phyloP scores from a whole-genome alignment of 768 basidiomycete genomes.

The Russula abietina region DNA sequence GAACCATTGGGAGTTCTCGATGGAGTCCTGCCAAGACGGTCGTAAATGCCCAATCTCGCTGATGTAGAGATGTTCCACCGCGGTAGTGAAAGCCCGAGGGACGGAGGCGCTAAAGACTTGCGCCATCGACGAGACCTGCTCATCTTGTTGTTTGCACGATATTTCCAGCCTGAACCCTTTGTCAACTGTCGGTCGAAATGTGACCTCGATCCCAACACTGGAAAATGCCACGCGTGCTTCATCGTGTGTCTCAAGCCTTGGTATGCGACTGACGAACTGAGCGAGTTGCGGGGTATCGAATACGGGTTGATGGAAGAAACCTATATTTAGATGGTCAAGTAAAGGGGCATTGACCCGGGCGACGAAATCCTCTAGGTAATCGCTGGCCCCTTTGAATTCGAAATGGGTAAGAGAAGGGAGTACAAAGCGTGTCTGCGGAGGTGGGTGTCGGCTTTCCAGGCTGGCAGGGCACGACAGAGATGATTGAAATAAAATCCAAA shows the following conservation, averaged over 20 bases:
- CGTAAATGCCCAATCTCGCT: not conserved
- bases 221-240: not conserved
- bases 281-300: not conserved
- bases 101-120: not conserved
- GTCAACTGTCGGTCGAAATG: not conserved
- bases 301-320: not conserved
- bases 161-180: not conserved
- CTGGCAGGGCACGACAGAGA: not conserved
- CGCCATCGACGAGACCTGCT: not conserved
- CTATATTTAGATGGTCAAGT: not conserved
- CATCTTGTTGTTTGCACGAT: not conserved
- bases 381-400: not conserved
- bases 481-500: not conserved
- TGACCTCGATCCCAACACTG: not conserved
- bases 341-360: not conserved
- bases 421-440: not conserved
- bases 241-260: not conserved
- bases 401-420: not conserved
- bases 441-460: not conserved
- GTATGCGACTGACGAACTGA: not conserved
- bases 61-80: not conserved
- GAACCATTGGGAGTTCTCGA: not conserved
- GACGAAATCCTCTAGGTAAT: not conserved
- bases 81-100: not conserved
- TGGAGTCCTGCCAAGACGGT: not conserved